Percentiles rank a stretch among this genome's conserved stretches.
Conservation (phyloP, 139 green algal genomes). For the Tetradesmus lagerheimii region DNA sequence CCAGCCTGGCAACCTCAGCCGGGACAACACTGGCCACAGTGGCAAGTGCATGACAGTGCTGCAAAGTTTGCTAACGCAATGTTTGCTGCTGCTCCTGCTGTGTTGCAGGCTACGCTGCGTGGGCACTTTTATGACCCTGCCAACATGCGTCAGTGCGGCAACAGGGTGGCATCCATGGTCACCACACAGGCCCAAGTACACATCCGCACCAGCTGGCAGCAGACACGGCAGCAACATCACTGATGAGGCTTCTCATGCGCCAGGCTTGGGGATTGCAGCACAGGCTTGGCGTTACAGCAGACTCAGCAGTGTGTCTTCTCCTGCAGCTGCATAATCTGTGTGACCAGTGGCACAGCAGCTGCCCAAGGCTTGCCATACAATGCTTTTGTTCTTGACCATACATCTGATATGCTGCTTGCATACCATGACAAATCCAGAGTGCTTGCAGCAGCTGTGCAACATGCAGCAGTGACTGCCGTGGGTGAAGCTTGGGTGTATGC, state of each 20-base stretch:
- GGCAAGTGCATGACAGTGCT: background rate
- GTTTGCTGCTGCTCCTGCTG: background rate
- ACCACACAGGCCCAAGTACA: constrained; percentile 37
- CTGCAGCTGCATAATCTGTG: too few relatives aligned
- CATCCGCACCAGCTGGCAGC: background rate
- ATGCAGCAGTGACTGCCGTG: background rate
- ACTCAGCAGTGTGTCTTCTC: background rate
- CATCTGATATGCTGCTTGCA: too few relatives aligned
- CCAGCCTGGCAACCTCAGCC: background rate
- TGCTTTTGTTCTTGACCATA: too few relatives aligned
- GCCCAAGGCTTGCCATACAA: too few relatives aligned
- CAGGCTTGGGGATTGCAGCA: background rate
- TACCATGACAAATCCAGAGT: too few relatives aligned
- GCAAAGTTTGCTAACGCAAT: too few relatives aligned
- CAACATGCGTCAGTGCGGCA: background rate
- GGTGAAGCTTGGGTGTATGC: background rate
- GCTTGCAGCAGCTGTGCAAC: background rate
- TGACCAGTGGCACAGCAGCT: too few relatives aligned
- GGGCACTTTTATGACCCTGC: background rate
- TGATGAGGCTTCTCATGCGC: background rate
- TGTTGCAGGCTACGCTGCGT: constrained; percentile 15
- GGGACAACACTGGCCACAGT: background rate
- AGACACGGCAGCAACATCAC: background rate
- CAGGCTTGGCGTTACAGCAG: background rate
- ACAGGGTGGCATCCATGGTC: background rate